These are phyloP conservation scores for Penicillium cosmopolitanum DNA, from an alignment of 495 filamentous ascomycete genomes.

Conservation along the genomic window DNA sequence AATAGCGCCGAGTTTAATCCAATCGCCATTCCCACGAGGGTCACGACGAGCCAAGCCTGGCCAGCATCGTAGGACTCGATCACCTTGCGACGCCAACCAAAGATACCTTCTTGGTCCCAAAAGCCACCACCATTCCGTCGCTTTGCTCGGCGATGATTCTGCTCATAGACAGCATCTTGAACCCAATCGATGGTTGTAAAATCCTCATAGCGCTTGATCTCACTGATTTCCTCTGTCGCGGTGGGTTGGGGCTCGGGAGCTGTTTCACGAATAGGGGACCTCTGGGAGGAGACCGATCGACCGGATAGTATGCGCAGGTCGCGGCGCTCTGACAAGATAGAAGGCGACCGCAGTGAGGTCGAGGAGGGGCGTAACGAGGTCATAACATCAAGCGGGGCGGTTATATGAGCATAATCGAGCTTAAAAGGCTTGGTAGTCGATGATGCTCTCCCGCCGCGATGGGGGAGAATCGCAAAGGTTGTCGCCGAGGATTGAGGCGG, in stretches of 20 bases:
- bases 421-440: conserved; percentile 18
- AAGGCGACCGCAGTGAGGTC: conserved; percentile 60
- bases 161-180: conserved; percentile 92
- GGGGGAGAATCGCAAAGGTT: conserved; percentile 15
- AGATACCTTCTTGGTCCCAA: conserved; percentile 70
- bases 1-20: conserved; percentile 91
- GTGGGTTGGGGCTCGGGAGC: conserved; percentile 49
- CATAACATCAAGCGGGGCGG: conserved; percentile 57
- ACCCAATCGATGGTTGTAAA: conserved; percentile 99
- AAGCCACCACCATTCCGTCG: conserved; percentile 74
- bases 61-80: conserved; percentile 92
- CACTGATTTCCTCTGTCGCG: conserved; percentile 90
- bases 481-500: not conserved
- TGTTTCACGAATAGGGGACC: conserved; percentile 54
- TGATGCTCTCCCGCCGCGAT: conserved; percentile 22
- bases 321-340: conserved; percentile 52
- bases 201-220: conserved; percentile 97
- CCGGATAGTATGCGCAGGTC: conserved; percentile 74
- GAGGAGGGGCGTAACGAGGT: conserved; percentile 63
- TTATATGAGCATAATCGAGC: conserved; percentile 39
- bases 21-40: conserved; percentile 88
- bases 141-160: conserved; percentile 75
- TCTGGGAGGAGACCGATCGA: conserved; percentile 58
- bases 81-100: conserved; percentile 82
- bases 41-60: conserved; percentile 98